phyloP scores from a whole-genome alignment of 2,329 filamentous ascomycete genomes.

The Alternaria metachromatica region DNA sequence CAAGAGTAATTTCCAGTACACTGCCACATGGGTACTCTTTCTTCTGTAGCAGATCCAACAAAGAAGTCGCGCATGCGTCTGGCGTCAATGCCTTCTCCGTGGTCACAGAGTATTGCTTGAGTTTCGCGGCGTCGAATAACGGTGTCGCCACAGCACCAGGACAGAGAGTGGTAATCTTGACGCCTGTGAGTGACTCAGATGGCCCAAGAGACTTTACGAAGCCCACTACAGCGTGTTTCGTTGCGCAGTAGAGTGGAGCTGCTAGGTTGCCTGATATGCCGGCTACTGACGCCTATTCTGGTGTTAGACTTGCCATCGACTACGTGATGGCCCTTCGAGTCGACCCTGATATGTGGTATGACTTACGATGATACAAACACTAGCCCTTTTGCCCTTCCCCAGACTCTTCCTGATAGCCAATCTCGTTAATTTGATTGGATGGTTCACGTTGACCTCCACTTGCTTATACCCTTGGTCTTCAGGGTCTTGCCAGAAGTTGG shows the following conservation, averaged over 20 bases:
- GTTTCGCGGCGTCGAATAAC: constrained; percentile 30
- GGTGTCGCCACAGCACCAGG: constrained; percentile 36
- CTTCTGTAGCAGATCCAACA: constrained; percentile 37
- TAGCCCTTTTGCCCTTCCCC: constrained; percentile 32
- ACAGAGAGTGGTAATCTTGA: constrained; percentile 41
- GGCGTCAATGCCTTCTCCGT: constrained; percentile 21
- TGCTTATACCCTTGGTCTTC: constrained; percentile 38
- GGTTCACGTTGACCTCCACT: constrained; percentile 40
- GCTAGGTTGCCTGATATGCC: constrained; percentile 34
- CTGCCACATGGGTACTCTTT: constrained; percentile 36
- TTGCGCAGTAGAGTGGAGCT: constrained; percentile 40
- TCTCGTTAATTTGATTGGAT: constrained; percentile 41
- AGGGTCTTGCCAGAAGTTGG: constrained; percentile 41
- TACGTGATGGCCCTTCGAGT: not conserved
- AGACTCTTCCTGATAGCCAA: constrained; percentile 39
- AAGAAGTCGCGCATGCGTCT: constrained; percentile 28
- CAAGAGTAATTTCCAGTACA: constrained; percentile 29
- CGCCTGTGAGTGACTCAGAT: constrained; percentile 35
- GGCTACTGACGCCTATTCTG: constrained; percentile 29
- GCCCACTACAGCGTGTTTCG: constrained; percentile 41
- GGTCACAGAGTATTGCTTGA: constrained; percentile 27
- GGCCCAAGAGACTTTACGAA: constrained; percentile 39
- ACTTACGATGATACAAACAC: constrained; percentile 43
- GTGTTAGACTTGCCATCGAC: not conserved
- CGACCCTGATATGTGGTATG: not conserved